Base-by-base conservation (phyloP, 228 moss, liverwort and hornwort genomes). In the Sphagnum magellanicum region DNA sequence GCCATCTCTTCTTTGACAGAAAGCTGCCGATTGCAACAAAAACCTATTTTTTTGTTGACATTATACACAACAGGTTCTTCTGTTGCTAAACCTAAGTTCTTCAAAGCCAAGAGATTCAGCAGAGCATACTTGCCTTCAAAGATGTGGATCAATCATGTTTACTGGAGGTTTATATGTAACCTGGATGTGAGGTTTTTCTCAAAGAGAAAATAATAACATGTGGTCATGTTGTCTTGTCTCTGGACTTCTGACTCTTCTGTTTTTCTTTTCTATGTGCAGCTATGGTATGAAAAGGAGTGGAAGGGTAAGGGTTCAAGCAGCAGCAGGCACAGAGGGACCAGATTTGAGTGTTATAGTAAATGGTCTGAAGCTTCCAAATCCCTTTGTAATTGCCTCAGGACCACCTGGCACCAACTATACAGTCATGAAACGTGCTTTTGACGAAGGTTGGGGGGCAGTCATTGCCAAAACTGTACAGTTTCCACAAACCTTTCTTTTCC, bases 401-500 rank as follows among this genome's bases (percentile, higher is more conserved):
- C 97, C 97, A 49, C 97, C 97, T 10, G 97, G 97, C 70, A 98
- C 97, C 4, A 98, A 93, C 74, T 98, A 93, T 79, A 90, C 87
- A 4, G 97, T 98, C 50, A 98, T 98, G 97, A 98, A 98, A 70
- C 91, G 91, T 13, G 97, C 97, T 52, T 93, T 98, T 51, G 97
- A 98, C 72, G 93, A 98, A 83, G 97, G 97, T 66, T 98, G 97
- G 97, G 97, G 97, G 17, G 97, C 81, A 67, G 97, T 98, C 46
- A 98, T 98, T 74, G 92, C 97, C 16, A 98, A 98, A 80, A 98
- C 97, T 52, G 97, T 96, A 81, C 60, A 86, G 46, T 11, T 75
- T 63, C 59, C 52, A 49, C 1, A 32, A 32, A 32, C 32, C 32
- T 32, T 32, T 32, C 32, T 32, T 1, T 15, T 59, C 15, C 59